These are phyloP conservation scores for Lachancea quebecensis DNA, from an alignment of 805 yeast species.

Conservation along the genomic window DNA sequence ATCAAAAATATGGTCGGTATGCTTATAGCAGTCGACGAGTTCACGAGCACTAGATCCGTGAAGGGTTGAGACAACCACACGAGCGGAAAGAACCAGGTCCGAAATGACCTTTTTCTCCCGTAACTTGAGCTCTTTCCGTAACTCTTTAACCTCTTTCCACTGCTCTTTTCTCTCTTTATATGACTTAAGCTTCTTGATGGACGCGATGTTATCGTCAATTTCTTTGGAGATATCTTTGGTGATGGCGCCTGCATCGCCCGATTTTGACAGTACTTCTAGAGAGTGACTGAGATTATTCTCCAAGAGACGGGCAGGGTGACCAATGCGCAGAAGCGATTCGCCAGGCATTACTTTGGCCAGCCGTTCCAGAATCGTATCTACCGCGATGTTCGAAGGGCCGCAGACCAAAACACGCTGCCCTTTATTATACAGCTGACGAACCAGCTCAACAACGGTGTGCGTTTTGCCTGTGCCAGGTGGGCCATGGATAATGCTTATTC, in stretches of 20 bases:
- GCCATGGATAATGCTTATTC: constrained; percentile 58
- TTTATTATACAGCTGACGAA: constrained; percentile 56
- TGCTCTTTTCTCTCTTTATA: constrained; percentile 59
- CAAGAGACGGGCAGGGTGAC: constrained; percentile 86
- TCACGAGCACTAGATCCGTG: constrained; percentile 83
- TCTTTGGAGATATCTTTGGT: constrained; percentile 64
- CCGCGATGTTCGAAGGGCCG: constrained; percentile 91
- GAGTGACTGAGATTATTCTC: constrained; percentile 61
- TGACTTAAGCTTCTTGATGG: constrained; percentile 52
- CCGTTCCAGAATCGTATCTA: constrained; percentile 84
- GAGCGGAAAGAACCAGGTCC: constrained; percentile 52
- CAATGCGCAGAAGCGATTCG: constrained; percentile 64
- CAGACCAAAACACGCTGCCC: constrained; percentile 70
- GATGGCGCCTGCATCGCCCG: constrained; percentile 51
- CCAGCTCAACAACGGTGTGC: constrained; percentile 72
- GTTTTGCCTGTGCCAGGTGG: constrained; percentile 85
- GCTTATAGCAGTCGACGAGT: constrained; percentile 44
- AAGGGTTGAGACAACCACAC: constrained; percentile 73
- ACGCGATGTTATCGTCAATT: constrained; percentile 52
- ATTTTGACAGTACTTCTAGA: constrained; percentile 61
- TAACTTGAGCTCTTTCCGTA: constrained; percentile 60
- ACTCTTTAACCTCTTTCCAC: constrained; percentile 59
- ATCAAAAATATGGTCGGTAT: constrained; percentile 46
- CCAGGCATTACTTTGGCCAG: constrained; percentile 40
- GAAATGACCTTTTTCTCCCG: constrained; percentile 59